These are phyloP conservation scores for Naumovozyma castellii DNA, from an alignment of 805 yeast genomes.

Conservation along the genomic window DNA sequence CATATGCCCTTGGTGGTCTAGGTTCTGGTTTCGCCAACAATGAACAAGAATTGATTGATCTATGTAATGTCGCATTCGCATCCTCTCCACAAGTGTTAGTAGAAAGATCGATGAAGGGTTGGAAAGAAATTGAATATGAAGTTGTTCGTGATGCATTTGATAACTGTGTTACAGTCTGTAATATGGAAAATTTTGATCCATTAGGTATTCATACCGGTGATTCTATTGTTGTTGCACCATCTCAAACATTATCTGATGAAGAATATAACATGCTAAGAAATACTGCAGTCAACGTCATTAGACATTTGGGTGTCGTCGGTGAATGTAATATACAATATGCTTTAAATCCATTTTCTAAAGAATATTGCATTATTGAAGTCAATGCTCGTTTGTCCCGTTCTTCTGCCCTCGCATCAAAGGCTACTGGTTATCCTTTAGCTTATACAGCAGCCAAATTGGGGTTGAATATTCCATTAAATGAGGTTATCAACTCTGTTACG, in stretches of 20 bases:
- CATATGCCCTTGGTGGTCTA: conserved; percentile 93
- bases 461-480: conserved; percentile 82
- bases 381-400: conserved; percentile 96
- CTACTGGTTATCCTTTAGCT: conserved; percentile 97
- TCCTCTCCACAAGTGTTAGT: conserved; percentile 92
- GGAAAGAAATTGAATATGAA: conserved; percentile 98
- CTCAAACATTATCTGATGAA: conserved; percentile 92
- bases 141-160: conserved; percentile 96
- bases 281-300: conserved; percentile 92
- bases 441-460: conserved; percentile 97
- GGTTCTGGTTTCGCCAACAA: conserved; percentile 97
- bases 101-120: conserved; percentile 95
- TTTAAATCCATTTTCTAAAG: conserved; percentile 83
- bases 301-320: conserved; percentile 98
- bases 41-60: conserved; percentile 67
- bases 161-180: conserved; percentile 97
- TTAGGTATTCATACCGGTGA: conserved; percentile 98
- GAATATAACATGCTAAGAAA: conserved; percentile 97
- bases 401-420: conserved; percentile 97
- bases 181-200: conserved; percentile 98
- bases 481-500: conserved; percentile 87
- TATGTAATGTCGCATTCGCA: conserved; percentile 88
- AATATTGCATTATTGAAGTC: conserved; percentile 94
- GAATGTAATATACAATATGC: conserved; percentile 98
- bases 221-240: conserved; percentile 97